Evolutionary conservation across 345 rosid genomes (phyloP), one percentile per base, ranked within the genome.

Genomic region (Pistacia atlantica): DNA sequence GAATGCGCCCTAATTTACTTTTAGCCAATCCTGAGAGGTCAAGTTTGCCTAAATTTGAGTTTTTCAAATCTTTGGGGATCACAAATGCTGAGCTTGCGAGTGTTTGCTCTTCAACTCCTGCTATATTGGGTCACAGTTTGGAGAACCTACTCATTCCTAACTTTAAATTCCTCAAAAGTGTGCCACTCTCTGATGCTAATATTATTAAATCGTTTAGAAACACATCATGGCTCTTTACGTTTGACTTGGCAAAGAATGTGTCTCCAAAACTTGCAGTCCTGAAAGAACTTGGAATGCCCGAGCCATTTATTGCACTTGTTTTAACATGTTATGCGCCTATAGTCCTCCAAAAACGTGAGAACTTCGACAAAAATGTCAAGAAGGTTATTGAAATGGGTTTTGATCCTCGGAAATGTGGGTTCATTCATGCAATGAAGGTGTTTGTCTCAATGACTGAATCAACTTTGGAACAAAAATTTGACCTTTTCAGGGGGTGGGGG

Each of bases 341-440:
- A 31, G 33, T 80, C 49, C 59, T 52, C 64, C 33, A 22, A 17
- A 69, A 77, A 0, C 56, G 18, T 0, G 74, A 22, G 6, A 77
- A 65, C 22, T 74, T 87, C 65, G 33, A 13, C 18, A 74, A 52
- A 56, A 33, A 16, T 17, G 60, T 84, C 1, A 55, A 72, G 64
- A 63, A 81, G 77, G 77, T 77, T 57, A 38, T 64, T 4, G 28
- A 69, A 63, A 58, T 78, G 42, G 87, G 88, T 48, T 87, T 85
- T 33, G 60, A 25, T 25, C 25, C 25, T 25, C 25, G 25, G 1
- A 25, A 25, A 25, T 25, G 25, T 25, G 25, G 25, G 25, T 25
- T 25, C 25, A 25, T 25, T 0, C 25, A 25, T 25, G 25, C 25
- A 25, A 25, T 25, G 25, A 25, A 25, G 25, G 25, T 25, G 25